phyloP scores from a whole-genome alignment of 371 early-diverging fungal species.

The Mucor velutinosus region DNA sequence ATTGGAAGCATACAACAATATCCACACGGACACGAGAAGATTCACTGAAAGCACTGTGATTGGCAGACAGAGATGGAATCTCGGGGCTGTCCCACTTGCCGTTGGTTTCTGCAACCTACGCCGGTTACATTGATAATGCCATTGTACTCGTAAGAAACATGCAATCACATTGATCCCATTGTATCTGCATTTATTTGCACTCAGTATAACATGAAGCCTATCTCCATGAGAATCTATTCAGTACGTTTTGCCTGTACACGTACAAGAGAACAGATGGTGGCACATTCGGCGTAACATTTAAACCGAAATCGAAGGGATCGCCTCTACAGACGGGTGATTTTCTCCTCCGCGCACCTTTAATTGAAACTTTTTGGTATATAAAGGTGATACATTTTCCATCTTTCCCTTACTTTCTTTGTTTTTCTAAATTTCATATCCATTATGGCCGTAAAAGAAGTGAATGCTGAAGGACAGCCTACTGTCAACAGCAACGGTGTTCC shows the following conservation, averaged over 20 bases:
- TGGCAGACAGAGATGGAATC: background rate
- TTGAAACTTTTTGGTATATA: constrained; percentile 1
- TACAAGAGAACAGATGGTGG: background rate
- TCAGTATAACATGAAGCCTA: background rate
- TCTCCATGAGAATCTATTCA: no score
- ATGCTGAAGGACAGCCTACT: constrained; percentile 10
- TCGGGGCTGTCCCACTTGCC: background rate
- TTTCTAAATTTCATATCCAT: background rate
- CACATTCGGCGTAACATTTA: constrained; percentile 3
- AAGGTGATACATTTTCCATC: background rate
- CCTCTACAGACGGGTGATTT: background rate
- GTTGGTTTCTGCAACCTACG: constrained; percentile 5
- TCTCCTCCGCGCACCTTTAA: constrained; percentile 10
- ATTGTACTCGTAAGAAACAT: background rate
- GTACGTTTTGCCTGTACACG: background rate
- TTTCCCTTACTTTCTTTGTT: background rate
- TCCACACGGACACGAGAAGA: background rate
- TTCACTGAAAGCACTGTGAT: background rate
- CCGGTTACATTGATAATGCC: constrained; percentile 1
- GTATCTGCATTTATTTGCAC: background rate
- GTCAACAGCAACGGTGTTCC: constrained; percentile 45
- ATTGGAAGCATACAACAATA: background rate
- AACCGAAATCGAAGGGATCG: background rate
- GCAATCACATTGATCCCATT: background rate
- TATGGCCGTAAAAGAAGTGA: constrained; percentile 21